These are phyloP conservation scores for Backusella circina DNA, from an alignment of 192 early-diverging fungal species.

Conservation along the genomic window DNA sequence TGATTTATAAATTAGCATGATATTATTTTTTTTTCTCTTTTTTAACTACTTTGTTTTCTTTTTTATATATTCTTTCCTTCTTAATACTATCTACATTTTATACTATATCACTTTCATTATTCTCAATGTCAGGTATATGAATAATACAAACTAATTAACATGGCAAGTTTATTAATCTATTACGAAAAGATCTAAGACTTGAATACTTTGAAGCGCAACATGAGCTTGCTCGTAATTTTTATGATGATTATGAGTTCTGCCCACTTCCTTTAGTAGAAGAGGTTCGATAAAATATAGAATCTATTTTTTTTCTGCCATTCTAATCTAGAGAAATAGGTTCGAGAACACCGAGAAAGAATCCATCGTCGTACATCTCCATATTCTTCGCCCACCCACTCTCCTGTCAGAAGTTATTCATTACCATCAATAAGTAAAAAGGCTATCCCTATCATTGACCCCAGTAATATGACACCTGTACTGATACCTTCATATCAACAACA, in stretches of 20 bases:
- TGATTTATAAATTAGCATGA: not conserved
- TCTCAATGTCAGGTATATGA: not conserved
- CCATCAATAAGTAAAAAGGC: constrained; percentile 18
- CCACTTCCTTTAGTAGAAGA: constrained; percentile 46
- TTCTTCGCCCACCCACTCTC: constrained; percentile 10
- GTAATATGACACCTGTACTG: constrained; percentile 39
- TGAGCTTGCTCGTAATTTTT: constrained; percentile 49
- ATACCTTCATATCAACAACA: not conserved
- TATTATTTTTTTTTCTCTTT: not conserved
- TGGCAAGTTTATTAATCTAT: not conserved
- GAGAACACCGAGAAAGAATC: constrained; percentile 20
- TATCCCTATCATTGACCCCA: constrained; percentile 49
- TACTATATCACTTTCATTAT: not conserved
- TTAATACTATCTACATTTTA: not conserved
- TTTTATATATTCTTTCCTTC: not conserved
- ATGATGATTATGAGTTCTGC: constrained; percentile 59
- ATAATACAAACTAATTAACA: not conserved
- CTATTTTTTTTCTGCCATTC: not conserved
- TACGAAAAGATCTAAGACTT: constrained; percentile 13
- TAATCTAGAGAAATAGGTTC: constrained; percentile 15
- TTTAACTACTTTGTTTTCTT: not conserved
- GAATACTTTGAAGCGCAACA: constrained; percentile 47
- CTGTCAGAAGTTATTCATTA: not conserved
- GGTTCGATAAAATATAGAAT: not conserved
- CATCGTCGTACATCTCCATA: constrained; percentile 17